Evolutionary conservation across 306 rosid species (phyloP).

Genomic region (Cicer cuneatum): DNA sequence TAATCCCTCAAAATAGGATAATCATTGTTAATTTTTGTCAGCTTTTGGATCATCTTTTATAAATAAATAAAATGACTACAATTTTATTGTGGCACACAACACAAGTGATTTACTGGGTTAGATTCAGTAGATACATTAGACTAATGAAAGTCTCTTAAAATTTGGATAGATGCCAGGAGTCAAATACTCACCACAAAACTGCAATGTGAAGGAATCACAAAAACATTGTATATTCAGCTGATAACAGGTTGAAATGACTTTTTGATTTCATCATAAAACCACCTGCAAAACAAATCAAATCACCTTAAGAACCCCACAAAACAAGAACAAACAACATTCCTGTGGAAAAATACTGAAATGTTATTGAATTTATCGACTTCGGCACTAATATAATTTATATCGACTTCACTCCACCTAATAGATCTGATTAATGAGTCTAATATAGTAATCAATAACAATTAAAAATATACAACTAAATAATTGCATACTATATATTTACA

Average conservation of each 20-base stretch:
- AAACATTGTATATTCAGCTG: constrained; percentile 41
- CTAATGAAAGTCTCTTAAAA: constrained; percentile 7
- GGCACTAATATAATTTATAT: not conserved
- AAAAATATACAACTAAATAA: not conserved
- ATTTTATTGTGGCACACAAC: not conserved
- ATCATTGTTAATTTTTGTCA: not conserved
- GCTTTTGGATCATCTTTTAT: not conserved
- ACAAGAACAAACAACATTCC: constrained; percentile 2
- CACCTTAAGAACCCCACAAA: constrained; percentile 15
- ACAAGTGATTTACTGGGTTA: not conserved
- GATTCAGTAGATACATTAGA: constrained; percentile 12
- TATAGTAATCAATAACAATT: not conserved
- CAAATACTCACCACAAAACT: constrained; percentile 49
- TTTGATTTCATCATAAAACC: constrained; percentile 77
- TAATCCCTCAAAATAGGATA: not conserved
- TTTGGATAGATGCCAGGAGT: constrained; percentile 12
- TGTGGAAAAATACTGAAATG: not conserved
- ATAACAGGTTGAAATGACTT: constrained; percentile 68
- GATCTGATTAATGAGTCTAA: not conserved
- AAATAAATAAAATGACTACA: constrained; percentile 20
- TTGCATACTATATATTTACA: not conserved
- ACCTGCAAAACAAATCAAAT: constrained; percentile 57
- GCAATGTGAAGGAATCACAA: constrained; percentile 35
- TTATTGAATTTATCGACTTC: too few relatives aligned
- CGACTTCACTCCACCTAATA: not conserved